Base-by-base conservation (phyloP, 2,329 filamentous ascomycete genomes). In the Penicillium sp. region DNA sequence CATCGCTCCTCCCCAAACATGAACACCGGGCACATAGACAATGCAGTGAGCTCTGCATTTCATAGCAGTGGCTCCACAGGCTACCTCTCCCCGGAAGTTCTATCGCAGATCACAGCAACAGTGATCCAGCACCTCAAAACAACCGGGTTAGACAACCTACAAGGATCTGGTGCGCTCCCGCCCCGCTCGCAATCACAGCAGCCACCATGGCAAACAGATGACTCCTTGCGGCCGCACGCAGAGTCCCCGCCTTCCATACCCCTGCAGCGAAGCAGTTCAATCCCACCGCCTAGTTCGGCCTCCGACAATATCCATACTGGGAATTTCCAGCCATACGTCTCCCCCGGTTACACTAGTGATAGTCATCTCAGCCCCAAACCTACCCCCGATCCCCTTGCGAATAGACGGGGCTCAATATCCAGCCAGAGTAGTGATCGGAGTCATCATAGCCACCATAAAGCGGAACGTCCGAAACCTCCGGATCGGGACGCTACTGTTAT, bases 101-200 rank as follows among this genome's bases (percentile, higher is more conserved):
- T 89, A 50, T 81, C 83, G 48, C 82, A 85, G 60, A 84, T 88
- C 63, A 86, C 83, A 1, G 80, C 81, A 54, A 82, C 77, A 55
- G 81, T 85, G 27, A 82, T 85, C 48, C 83, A 84, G 69, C 82
- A 86, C 57, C 76, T 86, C 63, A 84, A 82, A 65, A 76, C 73
- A 41, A 74, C 78, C 48, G 77, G 76, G 45, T 59, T 78, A 58
- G 67, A 73, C 66, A 71, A 69, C 50, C 25, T 68, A 29, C 71
- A 67, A 55, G 61, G 61, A 59, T 57, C 70, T 49, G 68, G 67
- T n/a, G 67, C 62, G 21, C 66, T 61, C 33, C 63, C 54, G 50
- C 57, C 59, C 39, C 61, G 58, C 44, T 61, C 57, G 35, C 65
- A 63, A 50, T 66, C 66, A 39, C 69, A 68, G 50, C 66, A 65